These are phyloP conservation scores for Hypoxylon trugodes DNA, from an alignment of 495 filamentous ascomycete species.

Conservation along the genomic window DNA sequence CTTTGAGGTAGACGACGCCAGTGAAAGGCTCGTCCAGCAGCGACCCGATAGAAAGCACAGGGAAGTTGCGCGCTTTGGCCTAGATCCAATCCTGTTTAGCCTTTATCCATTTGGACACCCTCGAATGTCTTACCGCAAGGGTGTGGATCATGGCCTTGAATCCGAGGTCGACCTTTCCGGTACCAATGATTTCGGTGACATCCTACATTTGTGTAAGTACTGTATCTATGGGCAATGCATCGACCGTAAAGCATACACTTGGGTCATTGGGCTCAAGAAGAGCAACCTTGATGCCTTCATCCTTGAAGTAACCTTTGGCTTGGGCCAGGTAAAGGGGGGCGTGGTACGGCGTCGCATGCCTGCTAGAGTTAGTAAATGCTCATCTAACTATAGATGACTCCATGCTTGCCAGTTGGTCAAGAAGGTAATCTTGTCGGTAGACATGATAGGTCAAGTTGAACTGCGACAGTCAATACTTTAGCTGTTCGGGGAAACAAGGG, in stretches of 20 bases:
- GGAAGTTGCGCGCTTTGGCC: constrained; percentile 75
- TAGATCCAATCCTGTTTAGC: constrained; percentile 35
- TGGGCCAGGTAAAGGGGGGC: constrained; percentile 75
- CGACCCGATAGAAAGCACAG: constrained; percentile 71
- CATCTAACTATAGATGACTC: constrained; percentile 12
- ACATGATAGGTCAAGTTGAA: constrained; percentile 61
- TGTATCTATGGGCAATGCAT: background rate
- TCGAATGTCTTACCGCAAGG: constrained; percentile 61
- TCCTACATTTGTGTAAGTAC: constrained; percentile 45
- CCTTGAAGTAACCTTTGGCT: constrained; percentile 72
- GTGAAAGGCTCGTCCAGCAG: constrained; percentile 78
- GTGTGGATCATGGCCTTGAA: constrained; percentile 83
- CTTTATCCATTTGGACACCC: background rate
- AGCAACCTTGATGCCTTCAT: constrained; percentile 75
- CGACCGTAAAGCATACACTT: constrained; percentile 47
- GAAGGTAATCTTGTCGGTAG: constrained; percentile 79
- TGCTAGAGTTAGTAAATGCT: constrained; percentile 46
- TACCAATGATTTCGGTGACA: constrained; percentile 78
- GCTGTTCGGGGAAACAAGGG: constrained; percentile 39
- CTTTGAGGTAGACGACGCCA: constrained; percentile 74
- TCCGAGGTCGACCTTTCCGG: constrained; percentile 73
- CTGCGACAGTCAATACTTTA: constrained; percentile 47
- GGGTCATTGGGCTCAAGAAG: constrained; percentile 77
- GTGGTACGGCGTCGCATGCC: constrained; percentile 79
- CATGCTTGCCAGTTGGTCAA: constrained; percentile 71